Evolutionary conservation across 768 basidiomycete species (phyloP).

Genomic region (Suillus variegatus): DNA sequence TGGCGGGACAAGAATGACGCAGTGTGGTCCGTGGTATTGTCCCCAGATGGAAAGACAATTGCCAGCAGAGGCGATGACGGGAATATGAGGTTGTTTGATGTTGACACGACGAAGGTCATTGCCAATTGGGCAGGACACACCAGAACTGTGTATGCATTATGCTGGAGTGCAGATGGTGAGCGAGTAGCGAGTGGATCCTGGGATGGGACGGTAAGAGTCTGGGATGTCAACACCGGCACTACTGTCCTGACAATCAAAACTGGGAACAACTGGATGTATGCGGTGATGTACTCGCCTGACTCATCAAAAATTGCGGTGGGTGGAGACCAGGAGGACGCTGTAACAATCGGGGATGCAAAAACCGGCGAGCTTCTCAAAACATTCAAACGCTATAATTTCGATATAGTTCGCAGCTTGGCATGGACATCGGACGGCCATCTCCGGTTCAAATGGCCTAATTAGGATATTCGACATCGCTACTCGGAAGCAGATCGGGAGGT

Average conservation of each 20-base stretch:
- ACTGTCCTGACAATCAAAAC: not conserved
- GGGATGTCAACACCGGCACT: not conserved
- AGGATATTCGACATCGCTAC: not conserved
- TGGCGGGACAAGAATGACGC: not conserved
- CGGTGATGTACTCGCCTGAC: not conserved
- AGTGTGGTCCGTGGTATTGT: not conserved
- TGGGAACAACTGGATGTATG: not conserved
- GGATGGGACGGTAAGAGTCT: not conserved
- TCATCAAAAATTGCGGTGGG: not conserved
- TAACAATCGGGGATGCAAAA: not conserved
- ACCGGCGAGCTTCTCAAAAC: not conserved
- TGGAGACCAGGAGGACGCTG: not conserved
- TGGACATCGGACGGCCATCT: not conserved
- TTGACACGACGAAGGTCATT: not conserved
- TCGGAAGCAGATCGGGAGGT: not conserved
- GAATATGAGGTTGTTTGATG: not conserved
- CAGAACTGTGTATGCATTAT: not conserved
- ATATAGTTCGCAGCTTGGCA: not conserved
- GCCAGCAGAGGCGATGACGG: not conserved
- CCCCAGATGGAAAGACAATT: not conserved
- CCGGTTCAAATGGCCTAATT: not conserved
- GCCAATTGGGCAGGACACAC: not conserved
- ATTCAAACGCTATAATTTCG: accelerated
- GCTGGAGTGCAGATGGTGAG: not conserved
- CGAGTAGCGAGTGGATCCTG: not conserved